These are phyloP conservation scores for Phylloporus sp. DNA, from an alignment of 768 basidiomycete species.

Conservation along the genomic window DNA sequence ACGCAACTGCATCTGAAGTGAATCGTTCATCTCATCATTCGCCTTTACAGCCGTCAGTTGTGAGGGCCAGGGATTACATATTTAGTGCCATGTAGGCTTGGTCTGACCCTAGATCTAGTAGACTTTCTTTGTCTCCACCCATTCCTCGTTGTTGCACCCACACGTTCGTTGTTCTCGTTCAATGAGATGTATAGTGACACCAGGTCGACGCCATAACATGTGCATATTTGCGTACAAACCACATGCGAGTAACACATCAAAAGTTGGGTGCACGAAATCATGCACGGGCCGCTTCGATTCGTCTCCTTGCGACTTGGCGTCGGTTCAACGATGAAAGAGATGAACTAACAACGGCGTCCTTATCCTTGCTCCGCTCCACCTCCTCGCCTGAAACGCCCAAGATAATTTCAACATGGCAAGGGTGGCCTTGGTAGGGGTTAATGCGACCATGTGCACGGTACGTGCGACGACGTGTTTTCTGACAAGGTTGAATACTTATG, in stretches of 20 bases:
- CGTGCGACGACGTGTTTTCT: slow-evolving; percentile 99
- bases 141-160: background rate
- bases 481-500: background rate
- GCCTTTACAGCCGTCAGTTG: slow-evolving; percentile 8
- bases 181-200: background rate
- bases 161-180: slow-evolving; percentile 7
- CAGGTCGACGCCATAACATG: slow-evolving; percentile 23
- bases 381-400: slow-evolving; percentile 73
- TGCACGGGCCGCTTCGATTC: slow-evolving; percentile 79
- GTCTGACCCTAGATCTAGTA: no score
- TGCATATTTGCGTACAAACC: slow-evolving; percentile 31
- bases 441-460: slow-evolving; percentile 98
- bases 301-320: slow-evolving; percentile 81
- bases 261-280: slow-evolving; percentile 29
- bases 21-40: background rate
- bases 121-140: no score
- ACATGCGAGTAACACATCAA: slow-evolving; percentile 12
- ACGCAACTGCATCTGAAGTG: background rate
- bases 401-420: slow-evolving; percentile 94
- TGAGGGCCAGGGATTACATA: background rate
- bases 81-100: no score
- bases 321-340: slow-evolving; percentile 72
- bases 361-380: slow-evolving; percentile 92
- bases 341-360: slow-evolving; percentile 46
- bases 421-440: slow-evolving; percentile 99